These are phyloP conservation scores for Kalmusia sp. DNA, from an alignment of 2,329 filamentous ascomycete species.

Conservation along the genomic window DNA sequence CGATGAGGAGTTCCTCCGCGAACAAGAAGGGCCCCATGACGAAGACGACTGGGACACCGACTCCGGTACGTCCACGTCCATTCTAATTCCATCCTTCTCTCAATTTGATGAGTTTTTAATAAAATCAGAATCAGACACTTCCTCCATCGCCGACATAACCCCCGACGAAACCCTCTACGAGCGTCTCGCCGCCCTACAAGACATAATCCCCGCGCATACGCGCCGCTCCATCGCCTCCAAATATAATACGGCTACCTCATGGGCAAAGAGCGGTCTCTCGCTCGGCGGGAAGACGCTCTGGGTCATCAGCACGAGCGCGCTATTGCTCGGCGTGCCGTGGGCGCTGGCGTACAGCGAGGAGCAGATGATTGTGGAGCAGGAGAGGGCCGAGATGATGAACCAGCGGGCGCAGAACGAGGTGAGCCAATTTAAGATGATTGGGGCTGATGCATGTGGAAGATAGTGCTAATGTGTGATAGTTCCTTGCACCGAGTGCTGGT, in stretches of 20 bases:
- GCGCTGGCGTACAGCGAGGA: constrained; percentile 93
- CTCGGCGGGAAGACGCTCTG: constrained; percentile 88
- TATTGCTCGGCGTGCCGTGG: constrained; percentile 91
- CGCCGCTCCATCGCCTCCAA: constrained; percentile 59
- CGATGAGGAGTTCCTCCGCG: constrained; percentile 88
- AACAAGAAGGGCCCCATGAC: constrained; percentile 71
- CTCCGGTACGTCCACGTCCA: constrained; percentile 73
- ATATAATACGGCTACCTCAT: constrained; percentile 60
- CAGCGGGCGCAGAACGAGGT: constrained; percentile 82
- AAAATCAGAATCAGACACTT: constrained; percentile 84
- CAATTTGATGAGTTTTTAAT: too few species aligned
- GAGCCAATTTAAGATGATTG: constrained; percentile 33
- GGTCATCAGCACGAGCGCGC: constrained; percentile 87
- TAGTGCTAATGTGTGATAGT: constrained; percentile 29
- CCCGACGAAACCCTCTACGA: constrained; percentile 61
- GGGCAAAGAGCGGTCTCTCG: constrained; percentile 66
- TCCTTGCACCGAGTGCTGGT: constrained; percentile 41
- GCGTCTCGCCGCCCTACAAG: constrained; percentile 74
- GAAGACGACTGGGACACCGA: constrained; percentile 92
- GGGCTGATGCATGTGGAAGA: background rate
- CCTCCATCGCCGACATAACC: constrained; percentile 60
- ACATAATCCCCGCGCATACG: constrained; percentile 82
- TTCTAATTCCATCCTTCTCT: too few species aligned
- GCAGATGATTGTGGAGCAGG: constrained; percentile 96
- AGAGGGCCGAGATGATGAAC: constrained; percentile 95